Base-by-base conservation (phyloP, 441 rosid species). In the Iberis amara region DNA sequence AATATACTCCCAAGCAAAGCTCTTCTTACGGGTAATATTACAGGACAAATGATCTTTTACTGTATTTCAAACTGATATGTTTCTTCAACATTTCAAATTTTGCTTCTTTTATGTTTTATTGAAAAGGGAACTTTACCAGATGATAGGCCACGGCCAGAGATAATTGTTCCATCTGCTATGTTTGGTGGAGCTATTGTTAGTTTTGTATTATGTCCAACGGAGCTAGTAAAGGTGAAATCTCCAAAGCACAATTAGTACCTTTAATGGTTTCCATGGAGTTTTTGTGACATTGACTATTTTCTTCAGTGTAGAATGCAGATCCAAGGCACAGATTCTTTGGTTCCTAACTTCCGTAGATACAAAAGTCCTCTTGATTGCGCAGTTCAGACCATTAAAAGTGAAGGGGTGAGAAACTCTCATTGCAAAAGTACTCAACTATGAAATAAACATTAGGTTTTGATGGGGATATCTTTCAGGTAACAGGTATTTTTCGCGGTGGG, bases 251-350 rank as follows among this genome's bases (percentile, higher is more conserved):
- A 5, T 32, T 14, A 41, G 27, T 33, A 40, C 18, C 42, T 50
- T 53, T 53, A n/a, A 52, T 62, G 56, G 55, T 58, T 45, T 57
- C 42, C 35, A 52, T 43, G 24, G 26, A 58, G 53, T 77, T 55
- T 46, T 46, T 37, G 41, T 43, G 77, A 76, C 72, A 67, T 50
- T 52, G 49, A 31, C n/a, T 48, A 66, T 65, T 71, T 58, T 64
- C 62, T 82, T 47, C 91, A 91, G 89, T 86, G 95, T 79, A 86
- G 94, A 77, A 83, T 88, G 94, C 98, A 92, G 80, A 75, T 91
- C 73, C 98, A 91, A 68, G 96, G 94, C 61, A 68, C 91, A 0
- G 86, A 79, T 57, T 79, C 91, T 5, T 44, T 86, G 61, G 76
- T 88, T 68, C 86, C 85, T 9, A 76, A 66, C 61, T 52, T 74